phyloP scores from a whole-genome alignment of 106 monocot species.

The Dioscorea zingiberensis region DNA sequence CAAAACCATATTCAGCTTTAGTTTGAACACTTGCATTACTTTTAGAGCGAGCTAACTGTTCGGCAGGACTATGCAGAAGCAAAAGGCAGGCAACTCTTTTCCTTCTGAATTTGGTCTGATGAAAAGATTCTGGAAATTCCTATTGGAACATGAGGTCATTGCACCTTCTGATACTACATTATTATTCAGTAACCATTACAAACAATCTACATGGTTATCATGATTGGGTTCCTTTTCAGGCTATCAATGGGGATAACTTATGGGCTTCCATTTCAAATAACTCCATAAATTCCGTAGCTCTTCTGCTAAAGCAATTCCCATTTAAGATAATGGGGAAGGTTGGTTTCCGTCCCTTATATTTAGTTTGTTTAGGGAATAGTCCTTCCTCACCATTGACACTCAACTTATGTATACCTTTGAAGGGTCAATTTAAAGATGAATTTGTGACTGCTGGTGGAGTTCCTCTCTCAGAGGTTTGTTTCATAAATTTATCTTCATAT shows the following conservation, averaged over 20 bases:
- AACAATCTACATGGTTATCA: constrained; percentile 2
- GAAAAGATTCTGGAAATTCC: constrained; percentile 90
- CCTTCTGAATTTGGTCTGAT: constrained; percentile 57
- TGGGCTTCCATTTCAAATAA: constrained; percentile 84
- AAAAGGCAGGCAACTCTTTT: constrained; percentile 60
- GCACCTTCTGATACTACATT: not conserved
- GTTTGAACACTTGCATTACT: not conserved
- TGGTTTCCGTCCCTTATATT: not conserved
- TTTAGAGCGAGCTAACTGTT: constrained; percentile 11
- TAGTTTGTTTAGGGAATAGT: not conserved
- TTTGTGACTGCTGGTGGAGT: constrained; percentile 98
- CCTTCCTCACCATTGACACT: not conserved
- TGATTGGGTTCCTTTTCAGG: constrained; percentile 28
- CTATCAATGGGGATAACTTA: constrained; percentile 58
- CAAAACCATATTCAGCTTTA: no score
- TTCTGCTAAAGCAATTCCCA: constrained; percentile 71
- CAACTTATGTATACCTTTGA: constrained; percentile 5
- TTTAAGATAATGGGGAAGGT: constrained; percentile 84
- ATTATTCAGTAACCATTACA: not conserved
- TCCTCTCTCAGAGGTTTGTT: constrained; percentile 83
- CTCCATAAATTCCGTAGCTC: constrained; percentile 44
- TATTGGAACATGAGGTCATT: constrained; percentile 66
- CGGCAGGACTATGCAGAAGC: constrained; percentile 48
- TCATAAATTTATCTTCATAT: not conserved
- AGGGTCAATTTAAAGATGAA: constrained; percentile 99